Percentiles rank a stretch among this genome's conserved stretches.
phyloP scores from a whole-genome alignment of 345 rosid genomes.

The Eucalyptus fibrosa region DNA sequence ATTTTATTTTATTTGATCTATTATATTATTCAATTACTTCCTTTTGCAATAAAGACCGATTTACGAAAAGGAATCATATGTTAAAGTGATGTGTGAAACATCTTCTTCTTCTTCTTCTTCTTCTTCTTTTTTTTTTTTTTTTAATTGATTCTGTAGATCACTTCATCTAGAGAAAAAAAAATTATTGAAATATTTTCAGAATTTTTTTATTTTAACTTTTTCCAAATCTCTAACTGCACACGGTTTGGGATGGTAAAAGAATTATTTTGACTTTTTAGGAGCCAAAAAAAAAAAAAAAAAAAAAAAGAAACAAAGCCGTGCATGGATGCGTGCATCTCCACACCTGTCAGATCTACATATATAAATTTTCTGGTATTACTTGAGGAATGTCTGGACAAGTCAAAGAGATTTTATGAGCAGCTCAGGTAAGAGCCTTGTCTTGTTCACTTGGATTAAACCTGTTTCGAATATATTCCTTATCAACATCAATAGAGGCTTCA shows the following conservation, averaged over 20 bases:
- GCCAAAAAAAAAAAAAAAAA: fast-evolving
- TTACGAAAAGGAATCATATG: too few relatives aligned
- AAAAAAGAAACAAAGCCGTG: not conserved
- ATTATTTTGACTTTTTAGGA: not conserved
- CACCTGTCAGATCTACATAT: not conserved
- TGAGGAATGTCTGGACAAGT: not conserved
- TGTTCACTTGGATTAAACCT: not conserved
- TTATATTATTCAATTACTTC: too few relatives aligned
- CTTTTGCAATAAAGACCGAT: too few relatives aligned
- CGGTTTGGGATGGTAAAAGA: too few relatives aligned
- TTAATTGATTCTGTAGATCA: not conserved
- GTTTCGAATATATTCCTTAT: not conserved
- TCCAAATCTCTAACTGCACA: too few relatives aligned
- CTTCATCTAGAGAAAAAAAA: not conserved
- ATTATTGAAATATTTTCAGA: too few relatives aligned
- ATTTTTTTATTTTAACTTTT: too few relatives aligned
- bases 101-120: too few relatives aligned
- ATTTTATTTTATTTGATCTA: too few relatives aligned
- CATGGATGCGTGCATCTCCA: not conserved
- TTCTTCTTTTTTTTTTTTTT: too few relatives aligned
- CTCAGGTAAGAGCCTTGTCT: not conserved
- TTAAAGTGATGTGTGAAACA: too few relatives aligned
- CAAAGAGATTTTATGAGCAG: not conserved
- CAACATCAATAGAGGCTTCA: not conserved
- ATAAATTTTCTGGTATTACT: not conserved